Conservation (phyloP, 2,329 filamentous ascomycete genomes). For the Fusarium bactridioides region DNA sequence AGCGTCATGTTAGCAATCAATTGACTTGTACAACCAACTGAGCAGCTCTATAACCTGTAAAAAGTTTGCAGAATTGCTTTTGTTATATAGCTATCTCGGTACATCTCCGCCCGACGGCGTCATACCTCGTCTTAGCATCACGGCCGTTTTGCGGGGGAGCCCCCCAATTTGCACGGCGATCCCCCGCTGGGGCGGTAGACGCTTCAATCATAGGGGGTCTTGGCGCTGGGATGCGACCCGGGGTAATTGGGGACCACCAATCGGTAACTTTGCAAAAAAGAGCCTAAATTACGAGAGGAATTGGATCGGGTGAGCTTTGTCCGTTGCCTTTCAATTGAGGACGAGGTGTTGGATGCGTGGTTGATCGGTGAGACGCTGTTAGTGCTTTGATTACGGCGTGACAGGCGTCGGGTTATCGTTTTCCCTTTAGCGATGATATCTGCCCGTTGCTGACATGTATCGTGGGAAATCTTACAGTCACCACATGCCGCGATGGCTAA, state of each 20-base stretch:
- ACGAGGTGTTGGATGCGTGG: neutral
- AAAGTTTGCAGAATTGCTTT: no score
- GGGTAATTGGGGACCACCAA: constrained; percentile 25
- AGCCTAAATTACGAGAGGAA: neutral
- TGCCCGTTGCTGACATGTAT: neutral
- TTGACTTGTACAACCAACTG: neutral
- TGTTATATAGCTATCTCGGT: constrained; percentile 24
- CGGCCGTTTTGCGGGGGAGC: constrained; percentile 6
- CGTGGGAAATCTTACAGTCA: neutral
- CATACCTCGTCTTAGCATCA: constrained; percentile 6
- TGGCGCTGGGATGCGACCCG: constrained; percentile 1
- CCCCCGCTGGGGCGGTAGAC: constrained; percentile 28
- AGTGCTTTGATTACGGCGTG: no score
- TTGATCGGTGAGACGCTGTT: neutral
- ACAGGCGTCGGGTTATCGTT: neutral
- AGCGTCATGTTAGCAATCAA: neutral
- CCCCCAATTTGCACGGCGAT: constrained; percentile 20
- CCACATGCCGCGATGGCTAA: neutral
- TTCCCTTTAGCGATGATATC: neutral
- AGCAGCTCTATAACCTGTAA: neutral
- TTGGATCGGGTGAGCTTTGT: neutral
- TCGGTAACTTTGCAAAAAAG: neutral
- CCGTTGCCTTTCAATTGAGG: neutral
- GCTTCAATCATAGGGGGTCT: constrained; percentile 29
- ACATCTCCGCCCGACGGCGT: constrained; percentile 16